These are phyloP conservation scores for Pseudoturritis turrita DNA, from an alignment of 345 rosid species.

Conservation along the genomic window DNA sequence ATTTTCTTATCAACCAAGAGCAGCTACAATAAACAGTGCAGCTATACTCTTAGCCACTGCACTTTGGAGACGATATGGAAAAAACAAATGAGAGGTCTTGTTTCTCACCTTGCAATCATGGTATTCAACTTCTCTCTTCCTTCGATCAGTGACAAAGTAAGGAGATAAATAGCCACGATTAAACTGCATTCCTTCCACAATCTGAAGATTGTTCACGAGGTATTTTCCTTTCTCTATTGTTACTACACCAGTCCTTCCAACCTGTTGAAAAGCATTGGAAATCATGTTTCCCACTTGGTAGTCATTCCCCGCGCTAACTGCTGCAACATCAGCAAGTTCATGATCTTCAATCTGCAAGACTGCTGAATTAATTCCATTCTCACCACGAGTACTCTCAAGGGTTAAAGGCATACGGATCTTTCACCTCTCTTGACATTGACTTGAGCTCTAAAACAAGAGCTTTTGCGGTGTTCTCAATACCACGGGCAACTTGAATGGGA, in stretches of 20 bases:
- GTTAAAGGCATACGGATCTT: not conserved
- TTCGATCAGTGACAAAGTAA: slow-evolving; percentile 70
- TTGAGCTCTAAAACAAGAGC: slow-evolving; percentile 87
- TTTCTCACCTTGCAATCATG: slow-evolving; percentile 70
- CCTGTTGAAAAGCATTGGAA: slow-evolving; percentile 54
- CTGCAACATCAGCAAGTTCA: slow-evolving; percentile 85
- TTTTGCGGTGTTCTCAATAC: slow-evolving; percentile 68
- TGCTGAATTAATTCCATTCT: too few species aligned
- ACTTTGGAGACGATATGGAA: slow-evolving; percentile 18
- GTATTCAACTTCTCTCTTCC: slow-evolving; percentile 61
- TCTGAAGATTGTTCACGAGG: slow-evolving; percentile 50
- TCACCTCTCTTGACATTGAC: slow-evolving; percentile 82
- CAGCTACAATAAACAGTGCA: slow-evolving; percentile 48
- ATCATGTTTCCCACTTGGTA: slow-evolving; percentile 70
- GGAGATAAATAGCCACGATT: slow-evolving; percentile 83
- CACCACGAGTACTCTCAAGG: not conserved
- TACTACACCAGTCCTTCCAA: slow-evolving; percentile 70
- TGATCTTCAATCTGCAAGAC: slow-evolving; percentile 80
- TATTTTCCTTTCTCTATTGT: slow-evolving; percentile 67
- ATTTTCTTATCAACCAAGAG: slow-evolving; percentile 88
- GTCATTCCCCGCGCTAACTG: slow-evolving; percentile 90
- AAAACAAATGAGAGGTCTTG: not conserved
- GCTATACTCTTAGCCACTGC: slow-evolving; percentile 28
- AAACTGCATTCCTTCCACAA: slow-evolving; percentile 93
- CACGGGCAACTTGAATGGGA: slow-evolving; percentile 80